A percentile compares a stretch with the other conserved stretches of the same genome.
phyloP scores from a whole-genome alignment of 2,329 filamentous ascomycete species.

The Emergomyces pasteurianus region DNA sequence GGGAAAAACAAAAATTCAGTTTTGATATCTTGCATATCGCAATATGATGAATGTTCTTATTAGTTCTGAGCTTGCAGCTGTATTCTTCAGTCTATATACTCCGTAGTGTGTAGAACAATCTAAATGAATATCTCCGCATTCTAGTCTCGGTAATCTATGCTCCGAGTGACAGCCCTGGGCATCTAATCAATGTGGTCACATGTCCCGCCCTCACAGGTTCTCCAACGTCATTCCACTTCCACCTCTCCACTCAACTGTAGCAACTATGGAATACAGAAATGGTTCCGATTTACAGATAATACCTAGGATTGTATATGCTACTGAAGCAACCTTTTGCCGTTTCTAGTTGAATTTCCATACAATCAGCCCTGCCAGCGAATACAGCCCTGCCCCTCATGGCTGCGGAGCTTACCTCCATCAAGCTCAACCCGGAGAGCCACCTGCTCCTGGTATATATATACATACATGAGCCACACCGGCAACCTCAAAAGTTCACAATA shows the following conservation, averaged over 20 bases:
- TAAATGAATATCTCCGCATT: too few species aligned
- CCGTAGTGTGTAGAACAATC: too few species aligned
- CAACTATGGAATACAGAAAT: neutral
- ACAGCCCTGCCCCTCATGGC: constrained; percentile 20
- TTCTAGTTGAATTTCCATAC: neutral
- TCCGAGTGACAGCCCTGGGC: too few species aligned
- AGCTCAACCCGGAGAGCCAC: constrained; percentile 40
- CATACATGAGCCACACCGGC: neutral
- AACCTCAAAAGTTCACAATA: neutral
- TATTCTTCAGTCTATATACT: neutral
- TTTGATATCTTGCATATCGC: neutral
- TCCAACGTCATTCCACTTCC: neutral
- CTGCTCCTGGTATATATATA: constrained; percentile 32
- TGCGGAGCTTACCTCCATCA: constrained; percentile 34
- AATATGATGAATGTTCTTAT: neutral
- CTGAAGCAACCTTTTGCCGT: neutral
- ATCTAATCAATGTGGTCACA: neutral
- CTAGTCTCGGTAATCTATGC: too few species aligned
- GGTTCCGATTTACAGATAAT: neutral
- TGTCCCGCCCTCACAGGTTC: neutral
- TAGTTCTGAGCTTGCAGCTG: neutral
- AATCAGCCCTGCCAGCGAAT: neutral
- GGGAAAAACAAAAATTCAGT: neutral
- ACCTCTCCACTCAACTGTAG: neutral
- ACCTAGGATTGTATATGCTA: neutral